phyloP scores from a whole-genome alignment of 768 basidiomycete genomes.

The Melanogaster broomeanus region DNA sequence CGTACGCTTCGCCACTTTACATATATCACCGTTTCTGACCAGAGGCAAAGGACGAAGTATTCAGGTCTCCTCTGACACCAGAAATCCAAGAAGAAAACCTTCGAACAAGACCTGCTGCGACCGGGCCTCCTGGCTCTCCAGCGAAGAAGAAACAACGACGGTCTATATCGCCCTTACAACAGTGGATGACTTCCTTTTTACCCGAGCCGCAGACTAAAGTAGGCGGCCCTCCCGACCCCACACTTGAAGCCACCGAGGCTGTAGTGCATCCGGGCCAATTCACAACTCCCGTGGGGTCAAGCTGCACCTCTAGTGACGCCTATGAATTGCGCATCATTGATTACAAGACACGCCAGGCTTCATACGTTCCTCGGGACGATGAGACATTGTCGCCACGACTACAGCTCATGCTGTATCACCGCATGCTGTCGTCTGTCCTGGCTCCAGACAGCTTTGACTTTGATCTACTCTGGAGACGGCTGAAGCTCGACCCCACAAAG shows the following conservation, averaged over 20 bases:
- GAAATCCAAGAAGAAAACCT: not conserved
- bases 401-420: constrained; percentile 79
- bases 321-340: constrained; percentile 54
- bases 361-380: constrained; percentile 53
- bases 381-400: constrained; percentile 62
- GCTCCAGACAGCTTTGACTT: constrained; percentile 51
- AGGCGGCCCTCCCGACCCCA: not conserved
- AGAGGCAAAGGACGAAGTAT: constrained; percentile 53
- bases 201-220: not conserved
- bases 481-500: constrained; percentile 43
- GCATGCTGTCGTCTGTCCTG: constrained; percentile 57
- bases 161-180: constrained; percentile 18
- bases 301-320: not conserved
- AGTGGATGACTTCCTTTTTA: constrained; percentile 3
- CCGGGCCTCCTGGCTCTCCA: constrained; percentile 23
- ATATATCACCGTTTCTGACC: not conserved
- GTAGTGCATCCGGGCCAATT: not conserved
- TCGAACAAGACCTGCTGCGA: constrained; percentile 13
- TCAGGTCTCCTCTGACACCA: constrained; percentile 14
- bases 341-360: constrained; percentile 64
- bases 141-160: constrained; percentile 29
- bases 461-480: constrained; percentile 47
- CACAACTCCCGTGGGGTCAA: not conserved
- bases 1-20: constrained; percentile 39
- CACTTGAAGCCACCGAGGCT: not conserved